phyloP scores from a whole-genome alignment of 2,329 filamentous ascomycete species.

The Didymella sp. region DNA sequence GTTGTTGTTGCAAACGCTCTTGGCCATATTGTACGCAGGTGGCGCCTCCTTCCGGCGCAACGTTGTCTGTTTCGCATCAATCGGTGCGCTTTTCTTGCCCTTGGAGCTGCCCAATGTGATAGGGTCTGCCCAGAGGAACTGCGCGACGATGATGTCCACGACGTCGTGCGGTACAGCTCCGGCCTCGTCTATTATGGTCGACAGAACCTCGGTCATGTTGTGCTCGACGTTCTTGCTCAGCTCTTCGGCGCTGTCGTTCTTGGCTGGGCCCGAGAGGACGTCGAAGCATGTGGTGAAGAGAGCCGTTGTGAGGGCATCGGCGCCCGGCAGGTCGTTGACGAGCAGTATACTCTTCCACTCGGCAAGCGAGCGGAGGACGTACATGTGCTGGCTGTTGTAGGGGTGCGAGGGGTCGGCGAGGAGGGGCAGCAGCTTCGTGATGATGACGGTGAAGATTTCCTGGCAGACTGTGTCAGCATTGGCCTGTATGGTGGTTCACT shows the following conservation, averaged over 20 bases:
- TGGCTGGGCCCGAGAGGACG: constrained; percentile 80
- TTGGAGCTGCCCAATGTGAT: constrained; percentile 58
- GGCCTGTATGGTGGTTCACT: not conserved
- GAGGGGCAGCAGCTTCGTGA: constrained; percentile 81
- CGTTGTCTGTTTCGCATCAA: constrained; percentile 81
- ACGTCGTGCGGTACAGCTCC: constrained; percentile 78
- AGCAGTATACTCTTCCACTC: constrained; percentile 95
- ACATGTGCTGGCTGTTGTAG: constrained; percentile 92
- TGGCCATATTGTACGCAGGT: constrained; percentile 94
- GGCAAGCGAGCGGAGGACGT: constrained; percentile 84
- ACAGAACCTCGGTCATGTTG: constrained; percentile 85
- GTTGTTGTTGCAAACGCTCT: constrained; percentile 86
- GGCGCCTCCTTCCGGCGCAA: constrained; percentile 87
- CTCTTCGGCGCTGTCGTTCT: constrained; percentile 77
- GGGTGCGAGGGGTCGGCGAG: constrained; percentile 85
- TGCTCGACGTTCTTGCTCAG: constrained; percentile 93
- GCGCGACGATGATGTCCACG: constrained; percentile 91
- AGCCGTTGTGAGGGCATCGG: constrained; percentile 72
- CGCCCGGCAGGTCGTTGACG: constrained; percentile 83
- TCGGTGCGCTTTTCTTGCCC: constrained; percentile 59
- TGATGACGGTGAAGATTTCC: constrained; percentile 93
- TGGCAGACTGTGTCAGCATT: constrained; percentile 49
- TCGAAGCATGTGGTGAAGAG: constrained; percentile 94
- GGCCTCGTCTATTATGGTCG: constrained; percentile 86
- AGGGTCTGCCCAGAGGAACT: constrained; percentile 89